Evolutionary conservation across 169 alveolate species (phyloP).

Genomic region (Sarcocystis neurona): DNA sequence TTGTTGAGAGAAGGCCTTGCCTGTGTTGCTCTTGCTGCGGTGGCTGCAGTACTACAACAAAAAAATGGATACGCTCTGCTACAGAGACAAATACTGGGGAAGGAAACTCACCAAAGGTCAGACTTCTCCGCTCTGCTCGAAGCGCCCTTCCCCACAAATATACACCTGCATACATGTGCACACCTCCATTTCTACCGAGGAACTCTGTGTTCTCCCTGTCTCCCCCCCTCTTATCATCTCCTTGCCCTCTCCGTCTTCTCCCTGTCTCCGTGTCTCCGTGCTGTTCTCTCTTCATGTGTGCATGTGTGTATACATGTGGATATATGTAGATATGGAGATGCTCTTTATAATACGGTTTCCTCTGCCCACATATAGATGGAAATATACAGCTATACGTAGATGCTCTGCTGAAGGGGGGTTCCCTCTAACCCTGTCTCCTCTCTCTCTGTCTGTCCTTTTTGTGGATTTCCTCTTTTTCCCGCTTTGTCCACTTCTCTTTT

Average conservation of each 20-base stretch:
- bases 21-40: not conserved
- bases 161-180: not conserved
- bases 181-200: not conserved
- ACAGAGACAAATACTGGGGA: slow-evolving; percentile 77
- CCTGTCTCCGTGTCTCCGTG: not conserved
- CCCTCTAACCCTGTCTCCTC: too few species aligned
- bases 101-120: slow-evolving; percentile 68
- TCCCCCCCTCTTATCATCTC: not conserved
- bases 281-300: not conserved
- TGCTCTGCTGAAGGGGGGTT: too few species aligned
- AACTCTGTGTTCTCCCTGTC: not conserved
- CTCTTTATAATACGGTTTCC: too few species aligned
- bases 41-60: slow-evolving; percentile 70
- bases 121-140: not conserved
- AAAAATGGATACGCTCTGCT: slow-evolving; percentile 69
- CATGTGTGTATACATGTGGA: slow-evolving; percentile 3
- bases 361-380: too few species aligned
- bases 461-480: too few species aligned
- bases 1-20: too few species aligned
- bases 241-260: not conserved
- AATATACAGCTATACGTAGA: too few species aligned
- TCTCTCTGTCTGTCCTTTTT: too few species aligned
- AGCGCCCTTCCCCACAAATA: not conserved
- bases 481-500: too few species aligned
- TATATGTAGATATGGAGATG: not conserved